These are phyloP conservation scores for Ganoderma boninense DNA, from an alignment of 1,284 basidiomycete genomes.

Conservation along the genomic window DNA sequence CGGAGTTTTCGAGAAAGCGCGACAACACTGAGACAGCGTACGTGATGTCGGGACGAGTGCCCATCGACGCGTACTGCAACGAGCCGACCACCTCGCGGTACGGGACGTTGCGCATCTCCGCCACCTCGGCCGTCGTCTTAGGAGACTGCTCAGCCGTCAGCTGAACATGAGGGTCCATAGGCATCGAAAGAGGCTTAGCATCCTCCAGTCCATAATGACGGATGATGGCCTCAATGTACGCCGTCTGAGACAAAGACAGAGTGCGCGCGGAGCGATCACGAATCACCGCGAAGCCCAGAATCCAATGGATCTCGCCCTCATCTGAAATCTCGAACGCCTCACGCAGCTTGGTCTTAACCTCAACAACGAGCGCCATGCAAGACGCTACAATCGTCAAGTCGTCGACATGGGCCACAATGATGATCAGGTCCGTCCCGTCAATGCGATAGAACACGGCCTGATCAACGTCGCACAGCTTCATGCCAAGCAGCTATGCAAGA, in stretches of 20 bases:
- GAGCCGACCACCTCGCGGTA: conserved; percentile 17
- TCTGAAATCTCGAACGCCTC: conserved; percentile 39
- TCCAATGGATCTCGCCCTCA: conserved; percentile 1
- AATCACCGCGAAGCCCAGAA: conserved; percentile 35
- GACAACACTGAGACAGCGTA: conserved; percentile 13
- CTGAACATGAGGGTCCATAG: conserved; percentile 26
- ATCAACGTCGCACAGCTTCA: too few relatives aligned
- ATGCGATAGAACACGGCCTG: too few relatives aligned
- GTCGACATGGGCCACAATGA: too few relatives aligned
- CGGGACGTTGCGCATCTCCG: conserved; percentile 15
- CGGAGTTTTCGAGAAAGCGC: neutral
- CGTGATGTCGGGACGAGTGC: conserved; percentile 23
- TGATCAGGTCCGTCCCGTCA: too few relatives aligned
- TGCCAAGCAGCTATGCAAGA: too few relatives aligned
- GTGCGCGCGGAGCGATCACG: conserved; percentile 34
- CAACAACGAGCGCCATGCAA: too few relatives aligned
- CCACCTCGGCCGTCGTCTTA: conserved; percentile 8
- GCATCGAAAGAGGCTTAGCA: conserved; percentile 35
- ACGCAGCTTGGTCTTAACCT: too few relatives aligned
- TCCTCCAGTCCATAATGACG: conserved; percentile 36
- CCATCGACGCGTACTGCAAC: conserved; percentile 23
- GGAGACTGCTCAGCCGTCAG: conserved; percentile 28
- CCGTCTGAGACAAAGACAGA: conserved; percentile 38
- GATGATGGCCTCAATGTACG: conserved; percentile 38
- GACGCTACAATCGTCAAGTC: too few relatives aligned